A percentile compares a stretch with the other conserved stretches of the same genome.
phyloP scores from a whole-genome alignment of 768 basidiomycete species.

The Fistulinella prunicolor region DNA sequence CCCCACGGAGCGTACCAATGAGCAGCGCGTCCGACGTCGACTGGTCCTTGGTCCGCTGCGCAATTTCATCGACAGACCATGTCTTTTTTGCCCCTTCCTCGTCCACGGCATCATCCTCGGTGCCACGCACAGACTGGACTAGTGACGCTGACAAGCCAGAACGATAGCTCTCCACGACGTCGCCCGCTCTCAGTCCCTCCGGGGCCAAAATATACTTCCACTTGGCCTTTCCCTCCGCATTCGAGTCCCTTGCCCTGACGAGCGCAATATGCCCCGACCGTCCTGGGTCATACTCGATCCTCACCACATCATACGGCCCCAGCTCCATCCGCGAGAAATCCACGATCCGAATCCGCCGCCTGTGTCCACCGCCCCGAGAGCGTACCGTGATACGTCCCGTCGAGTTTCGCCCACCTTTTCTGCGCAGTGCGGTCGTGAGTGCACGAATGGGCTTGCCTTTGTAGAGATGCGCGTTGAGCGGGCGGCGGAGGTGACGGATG shows the following conservation, averaged over 20 bases:
- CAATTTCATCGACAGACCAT: slow-evolving; percentile 21
- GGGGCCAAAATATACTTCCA: slow-evolving; percentile 95
- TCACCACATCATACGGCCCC: slow-evolving; percentile 84
- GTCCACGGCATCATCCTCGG: slow-evolving; percentile 11
- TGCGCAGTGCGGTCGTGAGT: slow-evolving; percentile 79
- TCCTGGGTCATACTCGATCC: slow-evolving; percentile 97
- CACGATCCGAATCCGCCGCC: slow-evolving; percentile 76
- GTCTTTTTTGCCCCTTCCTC: slow-evolving; percentile 6
- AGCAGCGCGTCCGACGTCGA: slow-evolving; percentile 63
- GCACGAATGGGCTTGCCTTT: slow-evolving; percentile 79
- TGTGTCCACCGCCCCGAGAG: slow-evolving; percentile 89
- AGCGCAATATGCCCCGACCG: slow-evolving; percentile 94
- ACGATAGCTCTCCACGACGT: slow-evolving; percentile 83
- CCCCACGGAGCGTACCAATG: slow-evolving; percentile 77
- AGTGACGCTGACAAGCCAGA: slow-evolving; percentile 72
- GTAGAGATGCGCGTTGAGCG: slow-evolving; percentile 79
- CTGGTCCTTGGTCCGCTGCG: slow-evolving; percentile 23
- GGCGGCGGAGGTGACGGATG: slow-evolving; percentile 83
- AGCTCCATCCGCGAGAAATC: slow-evolving; percentile 81
- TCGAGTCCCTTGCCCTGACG: slow-evolving; percentile 58
- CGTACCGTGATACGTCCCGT: slow-evolving; percentile 86
- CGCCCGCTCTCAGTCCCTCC: slow-evolving; percentile 85
- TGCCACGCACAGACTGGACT: slow-evolving; percentile 44
- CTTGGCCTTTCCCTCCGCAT: slow-evolving; percentile 49
- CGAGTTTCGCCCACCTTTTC: slow-evolving; percentile 82